Percentiles rank a stretch among this genome's conserved stretches.
Evolutionary conservation across 2,329 filamentous ascomycete genomes (phyloP).

Genomic region (Monosporascus sp.): DNA sequence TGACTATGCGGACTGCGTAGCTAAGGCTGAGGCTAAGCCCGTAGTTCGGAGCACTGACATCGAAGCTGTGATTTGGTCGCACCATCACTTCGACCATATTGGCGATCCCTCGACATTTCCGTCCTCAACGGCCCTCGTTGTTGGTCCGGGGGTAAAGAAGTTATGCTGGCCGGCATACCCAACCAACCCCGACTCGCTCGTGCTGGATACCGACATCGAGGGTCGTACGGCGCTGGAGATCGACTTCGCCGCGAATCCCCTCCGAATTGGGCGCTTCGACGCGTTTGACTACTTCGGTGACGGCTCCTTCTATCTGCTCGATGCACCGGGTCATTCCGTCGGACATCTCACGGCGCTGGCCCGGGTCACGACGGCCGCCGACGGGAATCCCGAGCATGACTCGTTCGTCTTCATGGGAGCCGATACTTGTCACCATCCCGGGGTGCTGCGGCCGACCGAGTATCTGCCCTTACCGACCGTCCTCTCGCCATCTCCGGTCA

Average conservation of each 20-base stretch:
- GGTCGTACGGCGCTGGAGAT: slow-evolving; percentile 22
- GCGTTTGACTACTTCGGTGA: slow-evolving; percentile 32
- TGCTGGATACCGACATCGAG: slow-evolving; percentile 18
- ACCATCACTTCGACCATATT: no score
- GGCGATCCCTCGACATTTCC: no score
- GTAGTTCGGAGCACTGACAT: no score
- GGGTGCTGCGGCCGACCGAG: slow-evolving; percentile 33
- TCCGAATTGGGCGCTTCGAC: slow-evolving; percentile 16
- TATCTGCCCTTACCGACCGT: no score
- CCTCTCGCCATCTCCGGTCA: no score
- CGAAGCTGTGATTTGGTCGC: no score
- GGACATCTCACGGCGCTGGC: slow-evolving; percentile 34
- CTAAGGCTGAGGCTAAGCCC: no score
- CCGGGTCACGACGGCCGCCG: slow-evolving; percentile 28
- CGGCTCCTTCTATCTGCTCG: slow-evolving; percentile 30
- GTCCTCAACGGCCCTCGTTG: slow-evolving; percentile 37
- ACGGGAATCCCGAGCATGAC: no score
- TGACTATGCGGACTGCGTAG: no score
- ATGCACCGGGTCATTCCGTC: slow-evolving; percentile 27
- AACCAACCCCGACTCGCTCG: slow-evolving; percentile 5
- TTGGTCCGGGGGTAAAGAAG: slow-evolving; percentile 23
- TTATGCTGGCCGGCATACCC: slow-evolving; percentile 13
- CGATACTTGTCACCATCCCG: slow-evolving; percentile 37
- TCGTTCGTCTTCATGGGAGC: slow-evolving; percentile 38
- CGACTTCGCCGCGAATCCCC: slow-evolving; percentile 8